Evolutionary conservation across 495 filamentous ascomycete species (phyloP).

Genomic region (Penicillium cinerascens): DNA sequence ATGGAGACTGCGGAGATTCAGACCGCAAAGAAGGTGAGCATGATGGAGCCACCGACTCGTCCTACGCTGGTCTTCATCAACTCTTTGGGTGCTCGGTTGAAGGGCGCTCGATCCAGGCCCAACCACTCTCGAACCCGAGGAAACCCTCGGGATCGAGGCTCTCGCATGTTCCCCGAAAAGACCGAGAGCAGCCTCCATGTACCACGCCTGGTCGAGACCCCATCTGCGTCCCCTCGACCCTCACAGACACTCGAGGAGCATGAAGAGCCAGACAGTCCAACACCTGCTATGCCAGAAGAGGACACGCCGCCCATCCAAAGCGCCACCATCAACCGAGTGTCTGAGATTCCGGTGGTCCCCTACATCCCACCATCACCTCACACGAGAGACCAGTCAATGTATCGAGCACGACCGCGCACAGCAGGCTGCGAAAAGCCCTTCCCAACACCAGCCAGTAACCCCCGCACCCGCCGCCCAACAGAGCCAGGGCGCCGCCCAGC

Average conservation of each 20-base stretch:
- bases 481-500: conserved; percentile 22
- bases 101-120: conserved; percentile 8
- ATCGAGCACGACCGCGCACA: conserved; percentile 24
- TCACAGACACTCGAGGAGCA: background rate
- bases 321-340: conserved; percentile 21
- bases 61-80: conserved; percentile 41
- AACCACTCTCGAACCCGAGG: conserved; percentile 16
- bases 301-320: conserved; percentile 3
- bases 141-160: conserved; percentile 16
- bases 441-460: conserved; percentile 2
- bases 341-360: conserved; percentile 26
- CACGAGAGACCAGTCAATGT: conserved; percentile 4
- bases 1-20: conserved; percentile 37
- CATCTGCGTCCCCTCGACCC: conserved; percentile 1
- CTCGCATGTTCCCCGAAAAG: conserved; percentile 10
- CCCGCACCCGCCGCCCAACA: conserved; percentile 15
- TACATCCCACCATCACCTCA: conserved; percentile 20
- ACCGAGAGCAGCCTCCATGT: conserved; percentile 12
- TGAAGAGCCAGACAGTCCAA: conserved; percentile 4
- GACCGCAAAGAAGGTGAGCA: conserved; percentile 35
- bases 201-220: conserved; percentile 8
- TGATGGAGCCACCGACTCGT: conserved; percentile 32
- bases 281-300: conserved; percentile 3
- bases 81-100: conserved; percentile 19
- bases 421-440: conserved; percentile 23